phyloP scores from a whole-genome alignment of 805 yeast species.

The Cyberlindnera mississippiensis region DNA sequence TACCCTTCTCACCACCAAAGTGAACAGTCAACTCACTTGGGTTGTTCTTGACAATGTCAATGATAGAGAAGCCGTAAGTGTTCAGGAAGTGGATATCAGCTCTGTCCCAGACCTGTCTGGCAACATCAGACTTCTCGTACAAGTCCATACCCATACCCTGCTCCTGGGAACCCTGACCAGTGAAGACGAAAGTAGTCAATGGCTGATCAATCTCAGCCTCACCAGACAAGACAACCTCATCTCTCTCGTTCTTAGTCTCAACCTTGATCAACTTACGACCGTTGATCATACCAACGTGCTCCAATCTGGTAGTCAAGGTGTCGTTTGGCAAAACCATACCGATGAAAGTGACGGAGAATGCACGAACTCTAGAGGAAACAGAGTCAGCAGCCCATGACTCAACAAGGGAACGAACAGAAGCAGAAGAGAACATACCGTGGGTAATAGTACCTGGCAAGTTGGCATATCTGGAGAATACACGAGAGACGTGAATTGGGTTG shows the following conservation, averaged over 20 bases:
- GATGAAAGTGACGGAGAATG: conserved; percentile 83
- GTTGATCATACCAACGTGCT: conserved; percentile 97
- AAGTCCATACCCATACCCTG: conserved; percentile 99
- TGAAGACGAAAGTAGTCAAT: conserved; percentile 90
- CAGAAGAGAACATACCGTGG: conserved; percentile 98
- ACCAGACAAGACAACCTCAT: conserved; percentile 81
- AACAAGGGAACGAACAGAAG: conserved; percentile 89
- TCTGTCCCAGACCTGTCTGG: conserved; percentile 94
- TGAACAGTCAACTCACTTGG: conserved; percentile 94
- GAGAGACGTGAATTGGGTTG: conserved; percentile 97
- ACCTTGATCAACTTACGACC: conserved; percentile 97
- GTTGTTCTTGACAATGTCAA: conserved; percentile 92
- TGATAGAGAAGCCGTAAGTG: conserved; percentile 95
- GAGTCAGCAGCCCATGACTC: conserved; percentile 99
- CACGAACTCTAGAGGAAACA: conserved; percentile 92
- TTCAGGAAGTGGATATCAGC: conserved; percentile 91
- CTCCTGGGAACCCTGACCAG: conserved; percentile 99
- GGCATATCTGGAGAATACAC: conserved; percentile 91
- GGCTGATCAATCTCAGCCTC: conserved; percentile 99
- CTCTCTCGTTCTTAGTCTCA: conserved; percentile 79
- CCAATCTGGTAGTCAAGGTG: conserved; percentile 77
- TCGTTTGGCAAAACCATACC: conserved; percentile 99
- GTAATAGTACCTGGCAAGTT: conserved; percentile 96
- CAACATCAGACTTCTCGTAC: conserved; percentile 85
- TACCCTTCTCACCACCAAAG: conserved; percentile 97